phyloP scores from a whole-genome alignment of 441 rosid species.

The Erodium moschatum region DNA sequence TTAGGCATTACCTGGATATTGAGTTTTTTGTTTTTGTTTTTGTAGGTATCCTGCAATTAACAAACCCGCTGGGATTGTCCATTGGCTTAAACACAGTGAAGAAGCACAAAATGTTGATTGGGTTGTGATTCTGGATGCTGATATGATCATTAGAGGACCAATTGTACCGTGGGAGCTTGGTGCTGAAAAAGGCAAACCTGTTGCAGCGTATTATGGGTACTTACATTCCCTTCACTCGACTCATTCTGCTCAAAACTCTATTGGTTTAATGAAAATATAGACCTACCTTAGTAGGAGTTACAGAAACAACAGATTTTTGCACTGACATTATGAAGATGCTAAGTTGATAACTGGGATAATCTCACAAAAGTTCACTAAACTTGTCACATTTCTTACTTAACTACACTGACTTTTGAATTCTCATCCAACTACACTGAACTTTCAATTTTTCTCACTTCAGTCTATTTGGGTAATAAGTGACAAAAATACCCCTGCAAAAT shows the following conservation, averaged over 20 bases:
- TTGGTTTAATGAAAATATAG: background rate
- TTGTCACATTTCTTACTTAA: no score
- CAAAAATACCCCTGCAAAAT: no score
- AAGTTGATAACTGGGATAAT: no score
- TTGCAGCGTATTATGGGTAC: slow-evolving; percentile 90
- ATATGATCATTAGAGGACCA: slow-evolving; percentile 90
- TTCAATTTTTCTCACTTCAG: no score
- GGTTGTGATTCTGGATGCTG: slow-evolving; percentile 98
- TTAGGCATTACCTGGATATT: no score
- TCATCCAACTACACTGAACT: no score
- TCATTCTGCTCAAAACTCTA: background rate
- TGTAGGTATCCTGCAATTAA: slow-evolving; percentile 94
- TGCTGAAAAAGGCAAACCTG: slow-evolving; percentile 75
- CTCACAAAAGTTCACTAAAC: no score
- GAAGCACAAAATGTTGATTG: slow-evolving; percentile 85
- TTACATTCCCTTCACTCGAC: slow-evolving; percentile 8
- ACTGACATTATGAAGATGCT: background rate
- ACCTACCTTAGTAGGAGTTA: background rate
- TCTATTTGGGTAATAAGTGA: no score
- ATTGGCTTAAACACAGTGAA: slow-evolving; percentile 90
- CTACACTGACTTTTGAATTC: no score
- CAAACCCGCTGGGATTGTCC: slow-evolving; percentile 92
- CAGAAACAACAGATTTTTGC: background rate
- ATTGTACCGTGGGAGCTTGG: slow-evolving; percentile 96
- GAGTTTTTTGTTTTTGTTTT: background rate